Conservation (phyloP, 768 basidiomycete genomes). For the Neoboletus subvelutipes region DNA sequence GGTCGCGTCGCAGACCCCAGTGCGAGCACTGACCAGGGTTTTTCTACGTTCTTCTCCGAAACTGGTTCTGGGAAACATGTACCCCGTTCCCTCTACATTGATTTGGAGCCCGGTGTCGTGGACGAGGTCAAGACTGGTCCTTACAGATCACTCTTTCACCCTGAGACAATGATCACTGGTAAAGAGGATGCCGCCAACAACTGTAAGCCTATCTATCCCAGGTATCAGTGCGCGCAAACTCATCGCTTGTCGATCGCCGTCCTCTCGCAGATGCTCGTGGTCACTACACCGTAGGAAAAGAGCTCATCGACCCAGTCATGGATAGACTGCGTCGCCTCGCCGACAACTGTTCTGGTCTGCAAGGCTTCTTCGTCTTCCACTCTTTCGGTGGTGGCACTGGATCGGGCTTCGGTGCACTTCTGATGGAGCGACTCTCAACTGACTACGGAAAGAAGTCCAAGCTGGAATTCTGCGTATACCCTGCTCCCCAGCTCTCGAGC, state of each 20-base stretch:
- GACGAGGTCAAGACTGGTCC: conserved; percentile 93
- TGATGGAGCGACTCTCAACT: conserved; percentile 94
- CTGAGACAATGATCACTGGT: conserved; percentile 93
- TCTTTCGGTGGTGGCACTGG: conserved; percentile 99
- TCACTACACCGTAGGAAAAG: conserved; percentile 99
- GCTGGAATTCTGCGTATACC: conserved; percentile 97
- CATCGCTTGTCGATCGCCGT: conserved; percentile 13
- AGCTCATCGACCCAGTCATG: conserved; percentile 95
- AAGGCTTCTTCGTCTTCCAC: conserved; percentile 99
- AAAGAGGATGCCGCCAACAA: conserved; percentile 99
- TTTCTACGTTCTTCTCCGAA: conserved; percentile 98
- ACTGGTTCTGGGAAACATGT: conserved; percentile 93
- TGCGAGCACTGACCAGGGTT: conserved; percentile 69
- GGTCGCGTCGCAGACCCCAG: conserved; percentile 74
- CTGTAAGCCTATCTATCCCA: conserved; percentile 56
- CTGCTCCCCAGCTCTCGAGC: conserved; percentile 89
- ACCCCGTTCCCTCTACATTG: conserved; percentile 94
- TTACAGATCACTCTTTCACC: conserved; percentile 95
- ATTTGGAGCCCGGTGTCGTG: conserved; percentile 92
- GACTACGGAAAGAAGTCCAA: conserved; percentile 99
- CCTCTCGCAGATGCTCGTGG: conserved; percentile 82
- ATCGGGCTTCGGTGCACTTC: conserved; percentile 96
- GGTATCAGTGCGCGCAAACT: neutral
- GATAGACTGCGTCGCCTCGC: conserved; percentile 96
- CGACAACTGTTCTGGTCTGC: conserved; percentile 96